Percentiles rank a stretch among this genome's conserved stretches.
phyloP scores from a whole-genome alignment of 2,329 filamentous ascomycete species.

The Myriosclerotinia duriaeana region DNA sequence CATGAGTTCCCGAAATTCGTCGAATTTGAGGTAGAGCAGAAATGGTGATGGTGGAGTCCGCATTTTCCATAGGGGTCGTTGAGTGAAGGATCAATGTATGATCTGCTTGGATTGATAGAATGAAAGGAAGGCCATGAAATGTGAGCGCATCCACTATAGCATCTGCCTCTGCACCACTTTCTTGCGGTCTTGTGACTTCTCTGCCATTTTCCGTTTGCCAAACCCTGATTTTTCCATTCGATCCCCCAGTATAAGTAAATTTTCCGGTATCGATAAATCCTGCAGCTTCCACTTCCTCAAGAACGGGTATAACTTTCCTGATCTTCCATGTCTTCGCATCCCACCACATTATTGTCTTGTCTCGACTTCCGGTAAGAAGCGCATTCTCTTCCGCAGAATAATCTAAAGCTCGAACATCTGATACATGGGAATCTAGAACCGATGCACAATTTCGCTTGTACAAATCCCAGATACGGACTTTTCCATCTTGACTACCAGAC shows the following conservation, averaged over 20 bases:
- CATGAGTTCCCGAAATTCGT: conserved; percentile 91
- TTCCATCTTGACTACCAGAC: conserved; percentile 91
- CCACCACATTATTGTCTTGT: conserved; percentile 95
- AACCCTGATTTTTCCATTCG: conserved; percentile 76
- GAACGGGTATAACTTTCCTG: conserved; percentile 74
- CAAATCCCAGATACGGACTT: conserved; percentile 87
- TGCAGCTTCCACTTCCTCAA: conserved; percentile 81
- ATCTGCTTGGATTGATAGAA: conserved; percentile 83
- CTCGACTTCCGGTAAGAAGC: conserved; percentile 80
- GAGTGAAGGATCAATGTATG: conserved; percentile 81
- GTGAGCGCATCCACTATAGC: conserved; percentile 72
- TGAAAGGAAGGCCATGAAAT: conserved; percentile 61
- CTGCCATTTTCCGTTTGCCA: conserved; percentile 78
- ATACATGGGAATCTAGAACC: conserved; percentile 88
- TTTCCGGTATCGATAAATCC: conserved; percentile 73
- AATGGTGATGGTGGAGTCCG: conserved; percentile 41
- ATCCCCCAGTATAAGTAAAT: conserved; percentile 80
- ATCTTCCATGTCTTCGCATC: conserved; percentile 82
- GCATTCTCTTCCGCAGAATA: conserved; percentile 74
- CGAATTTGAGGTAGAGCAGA: conserved; percentile 51
- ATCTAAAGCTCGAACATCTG: conserved; percentile 84
- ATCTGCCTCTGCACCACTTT: conserved; percentile 58
- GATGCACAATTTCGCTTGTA: conserved; percentile 77
- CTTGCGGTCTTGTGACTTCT: conserved; percentile 76
- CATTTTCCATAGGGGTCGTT: conserved; percentile 45